Base-by-base conservation (phyloP, 83 land plant species). In the Picea engelmannii region DNA sequence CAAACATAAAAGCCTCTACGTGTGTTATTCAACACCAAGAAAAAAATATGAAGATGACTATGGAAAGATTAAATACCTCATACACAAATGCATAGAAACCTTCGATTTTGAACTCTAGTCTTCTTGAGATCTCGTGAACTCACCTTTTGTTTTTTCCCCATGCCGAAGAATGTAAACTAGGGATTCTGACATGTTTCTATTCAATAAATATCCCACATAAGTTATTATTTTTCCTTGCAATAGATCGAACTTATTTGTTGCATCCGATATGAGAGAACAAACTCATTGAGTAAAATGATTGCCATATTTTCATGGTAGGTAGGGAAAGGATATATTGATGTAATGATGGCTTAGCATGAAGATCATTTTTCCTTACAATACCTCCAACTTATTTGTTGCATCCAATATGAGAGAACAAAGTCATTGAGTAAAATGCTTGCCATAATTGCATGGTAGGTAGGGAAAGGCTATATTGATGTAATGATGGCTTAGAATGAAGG, bases 191-290 rank as follows among this genome's bases (percentile, higher is more conserved):
- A 86, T 84, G 52, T 85, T 85, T 31, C 88, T 63, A 35, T 78
- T 81, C 13, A 82, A 66, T 3, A 88, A 88, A 52, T 88, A 85
- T 59, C 90, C 90, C n/a, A 85, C 87, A 76, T 82, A 88, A 24
- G 82, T 31, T 17, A 88, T 16, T 58, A 17, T 31, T 31, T 31
- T 31, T 1, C 35, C 35, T 31, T 31, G 35, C 35, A 31, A 31
- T 31, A 31, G 35, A 1, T 31, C 35, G 35, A 31, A 31, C 35
- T 31, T 31, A 31, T 31, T 31, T 31, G 35, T 31, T 31, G 35
- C 35, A 31, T 31, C 35, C 35, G 1, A 31, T 31, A 31, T 31
- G 35, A 31, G 35, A 31, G 35, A 62, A 4, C n/a, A 38, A 67
- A 35, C 44, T 42, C 47, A 42, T 42, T 42, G 47, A 6, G 47